Evolutionary conservation across 805 yeast genomes (phyloP), one percentile per base, ranked within the genome.

Genomic region (Candida wancherniae): DNA sequence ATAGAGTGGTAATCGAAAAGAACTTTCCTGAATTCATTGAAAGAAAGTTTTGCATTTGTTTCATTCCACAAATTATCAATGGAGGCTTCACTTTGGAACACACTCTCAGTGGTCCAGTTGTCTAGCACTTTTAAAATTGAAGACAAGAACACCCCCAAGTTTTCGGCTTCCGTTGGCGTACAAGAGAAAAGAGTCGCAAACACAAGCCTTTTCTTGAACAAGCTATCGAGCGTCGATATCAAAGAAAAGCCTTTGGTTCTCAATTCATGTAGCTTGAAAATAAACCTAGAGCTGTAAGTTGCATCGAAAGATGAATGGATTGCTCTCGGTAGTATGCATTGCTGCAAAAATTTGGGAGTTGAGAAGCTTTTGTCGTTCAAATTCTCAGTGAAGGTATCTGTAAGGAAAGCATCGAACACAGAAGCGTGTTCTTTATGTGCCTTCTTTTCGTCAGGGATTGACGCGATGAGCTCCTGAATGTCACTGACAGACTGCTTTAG

Each of bases 261-360:
- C 15, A 63, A 29, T 0, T 58, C 50, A 33, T 78, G 75, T 12
- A 77, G 45, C 25, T 65, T 58, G 34, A 75, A 68, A 6, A 86
- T 40, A 47, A 87, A 84, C 33, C 67, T 64, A 0, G 83, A 75
- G 20, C 77, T 57, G 50, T 61, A 88, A 0, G 82, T 63, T 0
- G 96, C 94, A 58, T 87, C 97, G 40, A 80, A 73, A 0, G 94
- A 77, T 0, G 96, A 84, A 41, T 81, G 86, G 2, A 81, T 53
- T 3, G 79, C 69, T 42, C 97, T 66, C 8, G 95, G 96, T 9
- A 87, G 55, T 5, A 85, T 45, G 53, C 95, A 85, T 31, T 57
- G 53, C 38, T 80, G 79, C 20, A 85, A 49, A 28, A 85, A 73
- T 1, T 57, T 18, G 13, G 31, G 27, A 2, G 43, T 17, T 24